These are phyloP conservation scores for Apiospora kogelbergensis DNA, from an alignment of 2,329 filamentous ascomycete species.

Conservation along the genomic window DNA sequence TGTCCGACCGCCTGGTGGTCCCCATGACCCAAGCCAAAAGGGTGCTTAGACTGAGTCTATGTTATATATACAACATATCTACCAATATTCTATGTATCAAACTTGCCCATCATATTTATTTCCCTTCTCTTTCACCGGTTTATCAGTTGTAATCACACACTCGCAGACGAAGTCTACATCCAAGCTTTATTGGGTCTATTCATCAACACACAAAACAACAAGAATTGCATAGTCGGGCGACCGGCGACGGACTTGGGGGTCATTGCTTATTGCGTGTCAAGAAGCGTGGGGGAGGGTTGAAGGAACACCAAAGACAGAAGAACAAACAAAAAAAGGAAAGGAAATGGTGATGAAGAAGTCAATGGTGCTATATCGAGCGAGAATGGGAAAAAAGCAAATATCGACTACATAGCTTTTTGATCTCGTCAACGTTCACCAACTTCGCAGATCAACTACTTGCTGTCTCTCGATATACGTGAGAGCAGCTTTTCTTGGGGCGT, in stretches of 20 bases:
- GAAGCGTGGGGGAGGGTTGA: neutral
- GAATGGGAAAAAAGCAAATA: neutral
- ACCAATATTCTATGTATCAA: conserved; percentile 10
- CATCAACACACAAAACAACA: neutral
- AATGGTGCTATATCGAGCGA: neutral
- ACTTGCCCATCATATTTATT: neutral
- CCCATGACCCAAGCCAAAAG: conserved; percentile 8
- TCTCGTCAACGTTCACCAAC: neutral
- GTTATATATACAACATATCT: neutral
- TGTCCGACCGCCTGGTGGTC: conserved; percentile 23
- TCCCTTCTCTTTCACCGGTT: neutral
- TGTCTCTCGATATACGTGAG: neutral
- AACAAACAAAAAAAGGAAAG: neutral
- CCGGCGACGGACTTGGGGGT: neutral
- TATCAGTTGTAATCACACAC: conserved; percentile 1
- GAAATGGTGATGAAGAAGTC: neutral
- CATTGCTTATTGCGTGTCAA: neutral
- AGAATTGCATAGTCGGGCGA: conserved; percentile 7
- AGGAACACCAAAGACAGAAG: neutral
- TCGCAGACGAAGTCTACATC: neutral
- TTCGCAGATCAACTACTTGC: neutral
- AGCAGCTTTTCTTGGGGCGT: neutral
- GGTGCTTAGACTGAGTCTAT: neutral
- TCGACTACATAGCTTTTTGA: neutral
- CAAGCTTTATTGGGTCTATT: neutral